Conservation (phyloP, 257 asterid genomes). For the Jasminum sambac region DNA sequence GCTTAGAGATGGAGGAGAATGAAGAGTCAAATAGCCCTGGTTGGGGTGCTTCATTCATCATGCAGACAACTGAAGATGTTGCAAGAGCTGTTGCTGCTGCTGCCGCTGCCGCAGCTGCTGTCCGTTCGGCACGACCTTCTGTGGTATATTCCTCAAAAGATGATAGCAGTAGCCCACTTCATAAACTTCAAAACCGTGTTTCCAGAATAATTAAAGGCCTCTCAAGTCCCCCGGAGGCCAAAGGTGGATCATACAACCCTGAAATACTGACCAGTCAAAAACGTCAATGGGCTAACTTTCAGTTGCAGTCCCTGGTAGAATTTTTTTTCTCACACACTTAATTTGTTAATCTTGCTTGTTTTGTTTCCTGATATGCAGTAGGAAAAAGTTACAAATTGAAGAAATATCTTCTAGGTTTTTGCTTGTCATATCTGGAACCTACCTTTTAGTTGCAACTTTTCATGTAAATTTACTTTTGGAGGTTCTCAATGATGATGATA, state of each 20-base stretch:
- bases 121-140: conserved; percentile 82
- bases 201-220: conserved; percentile 84
- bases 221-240: conserved; percentile 77
- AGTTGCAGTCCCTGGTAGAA: conserved; percentile 85
- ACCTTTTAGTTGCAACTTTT: conserved; percentile 8
- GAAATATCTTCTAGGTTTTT: conserved; percentile 1
- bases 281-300: conserved; percentile 99
- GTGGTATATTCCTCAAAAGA: conserved; percentile 87
- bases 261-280: conserved; percentile 95
- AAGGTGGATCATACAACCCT: conserved; percentile 81
- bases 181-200: conserved; percentile 79
- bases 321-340: conserved; percentile 25
- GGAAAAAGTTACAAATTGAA: conserved; percentile 11
- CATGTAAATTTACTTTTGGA: not conserved
- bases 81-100: conserved; percentile 98
- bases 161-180: conserved; percentile 75
- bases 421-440: conserved; percentile 3
- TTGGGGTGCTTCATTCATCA: conserved; percentile 82
- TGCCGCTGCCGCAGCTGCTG: conserved; percentile 90
- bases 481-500: not conserved
- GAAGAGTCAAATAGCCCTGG: conserved; percentile 82
- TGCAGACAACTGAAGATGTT: conserved; percentile 93
- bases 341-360: not conserved
- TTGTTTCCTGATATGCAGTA: conserved; percentile 7
- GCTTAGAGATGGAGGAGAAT: conserved; percentile 64